These are phyloP conservation scores for Secale cereale DNA, from an alignment of 176 grass and related monocot genomes.

Conservation along the genomic window DNA sequence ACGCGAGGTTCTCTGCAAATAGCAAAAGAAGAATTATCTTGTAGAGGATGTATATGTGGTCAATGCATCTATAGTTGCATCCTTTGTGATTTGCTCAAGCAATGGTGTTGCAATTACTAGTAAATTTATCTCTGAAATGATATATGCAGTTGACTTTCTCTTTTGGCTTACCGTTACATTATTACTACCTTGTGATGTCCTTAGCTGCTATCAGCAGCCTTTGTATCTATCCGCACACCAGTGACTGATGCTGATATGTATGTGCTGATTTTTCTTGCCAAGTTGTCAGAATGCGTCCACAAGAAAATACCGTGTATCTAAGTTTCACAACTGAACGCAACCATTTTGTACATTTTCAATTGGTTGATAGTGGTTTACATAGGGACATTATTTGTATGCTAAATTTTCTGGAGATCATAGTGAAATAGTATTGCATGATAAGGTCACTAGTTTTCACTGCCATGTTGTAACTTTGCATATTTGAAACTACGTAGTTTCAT, in stretches of 20 bases:
- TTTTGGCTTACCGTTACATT: not conserved
- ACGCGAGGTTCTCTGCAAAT: constrained; percentile 1
- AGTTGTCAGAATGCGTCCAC: not conserved
- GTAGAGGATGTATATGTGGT: constrained; percentile 19
- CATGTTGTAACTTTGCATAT: not conserved
- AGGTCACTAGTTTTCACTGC: not conserved
- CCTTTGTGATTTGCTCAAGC: constrained; percentile 10
- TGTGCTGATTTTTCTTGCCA: not conserved
- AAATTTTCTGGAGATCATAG: not conserved
- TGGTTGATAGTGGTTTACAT: constrained; percentile 17
- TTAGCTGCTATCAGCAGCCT: constrained; percentile 14
- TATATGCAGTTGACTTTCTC: constrained; percentile 3
- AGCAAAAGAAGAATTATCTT: constrained; percentile 16
- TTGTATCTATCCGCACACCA: not conserved
- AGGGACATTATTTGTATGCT: not conserved
- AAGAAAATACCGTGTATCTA: constrained; percentile 17
- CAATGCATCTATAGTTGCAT: constrained; percentile 5
- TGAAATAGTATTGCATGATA: constrained; percentile 7
- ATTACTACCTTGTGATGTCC: not conserved
- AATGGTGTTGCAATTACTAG: not conserved
- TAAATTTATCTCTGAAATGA: constrained; percentile 18
- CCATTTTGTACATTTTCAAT: too few species aligned
- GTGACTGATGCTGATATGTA: constrained; percentile 11
- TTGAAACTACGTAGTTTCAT: constrained; percentile 26
- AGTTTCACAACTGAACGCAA: constrained; percentile 10